Evolutionary conservation across 768 basidiomycete species (phyloP).

Genomic region (Polyporus arcularius): DNA sequence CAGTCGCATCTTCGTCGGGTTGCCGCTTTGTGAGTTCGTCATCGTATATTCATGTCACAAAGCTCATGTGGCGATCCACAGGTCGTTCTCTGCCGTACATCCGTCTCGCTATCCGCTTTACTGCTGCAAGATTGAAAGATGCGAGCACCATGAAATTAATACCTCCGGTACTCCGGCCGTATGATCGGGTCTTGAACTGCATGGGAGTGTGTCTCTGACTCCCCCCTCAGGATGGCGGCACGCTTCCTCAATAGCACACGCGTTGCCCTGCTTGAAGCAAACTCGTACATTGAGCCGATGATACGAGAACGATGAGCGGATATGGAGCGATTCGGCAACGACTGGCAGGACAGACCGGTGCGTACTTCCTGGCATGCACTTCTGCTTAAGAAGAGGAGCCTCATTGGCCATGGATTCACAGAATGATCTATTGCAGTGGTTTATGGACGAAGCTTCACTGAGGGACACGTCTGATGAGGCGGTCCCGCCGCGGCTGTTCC

Average conservation of each 20-base stretch:
- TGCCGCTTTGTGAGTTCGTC: constrained; percentile 32
- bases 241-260: constrained; percentile 13
- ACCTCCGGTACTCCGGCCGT: constrained; percentile 37
- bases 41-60: neutral
- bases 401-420: too few relatives aligned
- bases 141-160: constrained; percentile 28
- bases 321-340: constrained; percentile 25
- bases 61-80: neutral
- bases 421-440: constrained; percentile 22
- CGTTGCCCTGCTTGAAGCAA: constrained; percentile 2
- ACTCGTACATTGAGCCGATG: constrained; percentile 28
- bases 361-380: neutral
- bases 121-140: constrained; percentile 30
- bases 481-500: neutral
- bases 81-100: constrained; percentile 22
- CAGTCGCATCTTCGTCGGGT: constrained; percentile 37
- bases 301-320: constrained; percentile 29
- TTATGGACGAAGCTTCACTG: neutral
- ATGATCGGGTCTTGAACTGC: neutral
- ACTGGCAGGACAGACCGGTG: constrained; percentile 34
- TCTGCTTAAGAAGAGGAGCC: neutral
- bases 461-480: neutral
- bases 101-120: constrained; percentile 32
- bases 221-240: constrained; percentile 19
- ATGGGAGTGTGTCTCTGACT: neutral